These are phyloP conservation scores for Calonectria pseudoturangicola DNA, from an alignment of 2,329 filamentous ascomycete genomes.

Conservation along the genomic window DNA sequence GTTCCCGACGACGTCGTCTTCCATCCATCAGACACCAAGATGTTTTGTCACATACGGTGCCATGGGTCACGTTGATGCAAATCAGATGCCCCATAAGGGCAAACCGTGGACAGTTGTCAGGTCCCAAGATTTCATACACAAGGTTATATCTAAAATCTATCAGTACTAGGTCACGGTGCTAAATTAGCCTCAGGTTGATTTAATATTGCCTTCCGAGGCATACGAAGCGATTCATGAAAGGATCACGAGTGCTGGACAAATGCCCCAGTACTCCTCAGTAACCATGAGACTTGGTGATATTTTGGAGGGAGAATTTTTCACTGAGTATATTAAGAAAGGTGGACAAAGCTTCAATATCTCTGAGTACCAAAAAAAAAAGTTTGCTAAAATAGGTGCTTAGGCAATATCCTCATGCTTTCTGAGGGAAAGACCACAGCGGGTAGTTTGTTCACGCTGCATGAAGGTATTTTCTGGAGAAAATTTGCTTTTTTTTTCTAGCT, in stretches of 20 bases:
- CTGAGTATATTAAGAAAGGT: slow-evolving; percentile 89
- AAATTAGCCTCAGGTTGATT: slow-evolving; percentile 69
- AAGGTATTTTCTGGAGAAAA: slow-evolving; percentile 70
- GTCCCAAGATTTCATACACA: slow-evolving; percentile 80
- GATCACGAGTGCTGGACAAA: slow-evolving; percentile 63
- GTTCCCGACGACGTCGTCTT: slow-evolving; percentile 66
- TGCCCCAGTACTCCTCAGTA: slow-evolving; percentile 78
- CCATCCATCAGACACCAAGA: slow-evolving; percentile 76
- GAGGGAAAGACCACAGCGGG: slow-evolving; percentile 82
- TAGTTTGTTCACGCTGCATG: slow-evolving; percentile 81
- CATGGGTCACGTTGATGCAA: slow-evolving; percentile 81
- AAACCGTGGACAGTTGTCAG: slow-evolving; percentile 85
- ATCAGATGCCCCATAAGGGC: slow-evolving; percentile 81
- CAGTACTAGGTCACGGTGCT: neutral
- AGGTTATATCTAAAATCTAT: slow-evolving; percentile 58
- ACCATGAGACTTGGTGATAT: slow-evolving; percentile 83
- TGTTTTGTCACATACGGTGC: slow-evolving; percentile 83
- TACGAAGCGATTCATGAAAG: slow-evolving; percentile 73
- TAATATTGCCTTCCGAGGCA: slow-evolving; percentile 81
- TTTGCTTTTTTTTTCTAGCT: slow-evolving; percentile 23
- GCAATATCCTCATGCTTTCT: slow-evolving; percentile 89
- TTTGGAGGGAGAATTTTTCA: slow-evolving; percentile 85
- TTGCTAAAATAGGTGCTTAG: slow-evolving; percentile 63
- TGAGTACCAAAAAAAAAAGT: neutral
- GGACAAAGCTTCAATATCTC: slow-evolving; percentile 36